phyloP scores from a whole-genome alignment of 306 rosid species.

The Casuarina cunninghamiana region DNA sequence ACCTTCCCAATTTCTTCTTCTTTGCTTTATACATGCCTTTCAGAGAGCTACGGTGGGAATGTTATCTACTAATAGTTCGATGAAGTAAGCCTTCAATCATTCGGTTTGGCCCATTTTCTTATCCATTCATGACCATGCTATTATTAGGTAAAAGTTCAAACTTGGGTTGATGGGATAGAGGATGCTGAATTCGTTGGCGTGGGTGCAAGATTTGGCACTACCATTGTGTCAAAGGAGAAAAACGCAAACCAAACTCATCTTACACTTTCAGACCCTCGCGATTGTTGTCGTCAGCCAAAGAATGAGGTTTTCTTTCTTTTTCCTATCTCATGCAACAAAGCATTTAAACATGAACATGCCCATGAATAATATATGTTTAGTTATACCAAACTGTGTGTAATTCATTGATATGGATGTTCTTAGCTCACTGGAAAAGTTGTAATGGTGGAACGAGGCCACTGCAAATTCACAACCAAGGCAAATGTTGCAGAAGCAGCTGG shows the following conservation, averaged over 20 bases:
- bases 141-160: constrained; percentile 90
- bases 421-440: constrained; percentile 86
- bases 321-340: constrained; percentile 11
- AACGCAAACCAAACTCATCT: constrained; percentile 74
- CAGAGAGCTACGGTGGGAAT: constrained; percentile 1
- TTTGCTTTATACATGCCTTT: background rate
- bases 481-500: constrained; percentile 76
- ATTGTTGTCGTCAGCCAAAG: constrained; percentile 67
- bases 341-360: background rate
- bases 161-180: constrained; percentile 84
- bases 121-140: background rate
- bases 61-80: background rate
- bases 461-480: constrained; percentile 86
- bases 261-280: constrained; percentile 71
- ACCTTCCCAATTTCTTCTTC: background rate
- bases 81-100: constrained; percentile 2
- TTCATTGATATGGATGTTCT: constrained; percentile 23
- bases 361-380: constrained; percentile 14
- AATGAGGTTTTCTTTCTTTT: constrained; percentile 56
- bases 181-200: constrained; percentile 84
- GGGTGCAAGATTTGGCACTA: constrained; percentile 89
- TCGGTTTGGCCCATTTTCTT: background rate
- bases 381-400: constrained; percentile 13
- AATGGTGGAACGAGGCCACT: constrained; percentile 85
- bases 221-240: constrained; percentile 86